A percentile compares a stretch with the other conserved stretches of the same genome.
Conservation (phyloP, 257 asterid genomes). For the Rubia yunnanensis region DNA sequence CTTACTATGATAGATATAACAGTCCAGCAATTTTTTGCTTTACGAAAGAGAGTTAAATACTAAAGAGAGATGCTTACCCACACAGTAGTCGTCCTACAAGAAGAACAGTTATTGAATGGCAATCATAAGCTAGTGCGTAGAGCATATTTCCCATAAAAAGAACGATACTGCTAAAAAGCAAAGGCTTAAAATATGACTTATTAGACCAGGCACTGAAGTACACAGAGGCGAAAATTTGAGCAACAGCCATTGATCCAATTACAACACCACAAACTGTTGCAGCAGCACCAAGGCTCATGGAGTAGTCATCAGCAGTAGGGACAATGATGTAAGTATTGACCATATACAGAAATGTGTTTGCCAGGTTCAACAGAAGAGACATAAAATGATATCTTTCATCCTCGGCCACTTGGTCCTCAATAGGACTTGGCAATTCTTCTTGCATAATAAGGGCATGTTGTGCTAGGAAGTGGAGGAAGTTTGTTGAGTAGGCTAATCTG, state of each 20-base stretch:
- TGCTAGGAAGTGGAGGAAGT: constrained; percentile 78
- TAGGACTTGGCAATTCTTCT: constrained; percentile 67
- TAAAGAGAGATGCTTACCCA: constrained; percentile 44
- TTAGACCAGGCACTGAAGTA: constrained; percentile 99
- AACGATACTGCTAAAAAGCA: constrained; percentile 84
- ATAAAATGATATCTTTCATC: constrained; percentile 82
- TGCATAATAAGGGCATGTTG: constrained; percentile 99
- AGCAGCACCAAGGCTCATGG: constrained; percentile 96
- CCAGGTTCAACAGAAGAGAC: constrained; percentile 87
- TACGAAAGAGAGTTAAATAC: background rate
- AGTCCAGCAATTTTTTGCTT: background rate
- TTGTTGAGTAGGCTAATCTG: constrained; percentile 77
- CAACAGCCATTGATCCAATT: constrained; percentile 97
- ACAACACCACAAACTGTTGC: constrained; percentile 98
- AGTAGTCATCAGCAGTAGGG: constrained; percentile 97
- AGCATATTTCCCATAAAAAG: constrained; percentile 61
- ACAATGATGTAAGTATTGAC: constrained; percentile 95
- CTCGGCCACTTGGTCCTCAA: constrained; percentile 49
- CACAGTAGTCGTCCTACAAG: constrained; percentile 80
- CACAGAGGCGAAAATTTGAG: constrained; percentile 93
- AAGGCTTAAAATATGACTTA: constrained; percentile 79
- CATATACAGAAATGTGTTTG: constrained; percentile 92
- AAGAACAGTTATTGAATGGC: constrained; percentile 57
- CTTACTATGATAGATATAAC: background rate
- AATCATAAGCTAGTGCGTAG: constrained; percentile 92